Percentiles rank a stretch among this genome's conserved stretches.
Evolutionary conservation across 169 alveolate genomes (phyloP).

Genomic region (Plasmodium cynomolgi): DNA sequence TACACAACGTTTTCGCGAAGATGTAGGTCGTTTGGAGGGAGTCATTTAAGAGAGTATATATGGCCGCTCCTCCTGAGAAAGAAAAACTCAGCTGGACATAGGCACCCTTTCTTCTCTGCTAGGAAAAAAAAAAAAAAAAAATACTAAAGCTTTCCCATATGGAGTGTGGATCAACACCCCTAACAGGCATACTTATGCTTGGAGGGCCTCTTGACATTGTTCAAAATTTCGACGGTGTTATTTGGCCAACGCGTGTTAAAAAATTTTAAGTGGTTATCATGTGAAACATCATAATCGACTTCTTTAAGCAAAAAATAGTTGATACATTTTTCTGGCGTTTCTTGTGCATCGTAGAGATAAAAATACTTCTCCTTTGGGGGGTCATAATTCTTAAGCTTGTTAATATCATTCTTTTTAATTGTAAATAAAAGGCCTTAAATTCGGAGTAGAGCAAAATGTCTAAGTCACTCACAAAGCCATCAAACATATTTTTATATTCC

Average conservation of each 20-base stretch:
- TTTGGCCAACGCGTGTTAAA: conserved; percentile 75
- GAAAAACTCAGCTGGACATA: too few species aligned
- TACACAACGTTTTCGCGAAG: background rate
- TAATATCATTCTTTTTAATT: conserved; percentile 58
- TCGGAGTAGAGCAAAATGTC: conserved; percentile 64
- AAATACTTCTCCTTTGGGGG: conserved; percentile 75
- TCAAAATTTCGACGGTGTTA: conserved; percentile 60
- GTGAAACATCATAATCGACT: conserved; percentile 67
- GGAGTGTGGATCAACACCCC: background rate
- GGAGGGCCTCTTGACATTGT: conserved; percentile 3
- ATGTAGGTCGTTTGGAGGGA: background rate
- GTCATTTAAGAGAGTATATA: too few species aligned
- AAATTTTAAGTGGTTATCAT: conserved; percentile 48
- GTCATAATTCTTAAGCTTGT: conserved; percentile 27
- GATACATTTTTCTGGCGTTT: conserved; percentile 50
- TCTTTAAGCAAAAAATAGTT: conserved; percentile 57
- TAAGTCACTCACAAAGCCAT: conserved; percentile 50
- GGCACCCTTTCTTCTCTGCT: too few species aligned
- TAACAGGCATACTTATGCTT: background rate
- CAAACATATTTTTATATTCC: conserved; percentile 57
- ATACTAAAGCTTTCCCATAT: background rate
- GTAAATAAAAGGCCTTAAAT: conserved; percentile 65
- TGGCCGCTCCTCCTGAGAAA: too few species aligned
- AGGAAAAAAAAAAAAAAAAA: background rate
- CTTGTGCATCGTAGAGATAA: conserved; percentile 72